A percentile compares a stretch with the other conserved stretches of the same genome.
Evolutionary conservation across 257 asterid genomes (phyloP).

Genomic region (Catharanthus roseus): DNA sequence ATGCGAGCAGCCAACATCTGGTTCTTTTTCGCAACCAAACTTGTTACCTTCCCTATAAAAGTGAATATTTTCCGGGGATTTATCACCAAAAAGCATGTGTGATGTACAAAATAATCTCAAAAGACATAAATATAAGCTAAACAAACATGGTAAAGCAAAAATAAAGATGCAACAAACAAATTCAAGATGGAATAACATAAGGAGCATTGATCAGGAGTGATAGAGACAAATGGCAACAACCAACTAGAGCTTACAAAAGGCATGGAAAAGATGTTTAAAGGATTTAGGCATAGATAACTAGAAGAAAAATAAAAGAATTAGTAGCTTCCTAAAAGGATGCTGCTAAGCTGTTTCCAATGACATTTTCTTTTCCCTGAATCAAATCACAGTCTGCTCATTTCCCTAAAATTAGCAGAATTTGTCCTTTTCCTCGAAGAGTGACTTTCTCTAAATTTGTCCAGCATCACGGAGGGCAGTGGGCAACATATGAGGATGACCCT

Average conservation of each 20-base stretch:
- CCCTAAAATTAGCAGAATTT: no score
- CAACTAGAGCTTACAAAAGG: no score
- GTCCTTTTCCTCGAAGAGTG: no score
- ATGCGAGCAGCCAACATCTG: constrained; percentile 57
- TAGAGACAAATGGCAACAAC: no score
- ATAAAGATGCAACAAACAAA: not conserved
- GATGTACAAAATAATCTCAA: constrained; percentile 1
- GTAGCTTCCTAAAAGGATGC: no score
- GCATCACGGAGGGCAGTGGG: not conserved
- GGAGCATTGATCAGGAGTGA: not conserved
- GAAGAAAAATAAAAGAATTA: no score
- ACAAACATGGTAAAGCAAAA: not conserved
- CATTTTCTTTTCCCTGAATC: no score
- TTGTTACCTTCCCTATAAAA: constrained; percentile 80
- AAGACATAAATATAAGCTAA: not conserved
- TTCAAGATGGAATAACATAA: not conserved
- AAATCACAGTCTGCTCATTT: no score
- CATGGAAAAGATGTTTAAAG: no score
- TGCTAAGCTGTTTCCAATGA: no score
- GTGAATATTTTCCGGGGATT: not conserved
- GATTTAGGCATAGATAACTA: no score
- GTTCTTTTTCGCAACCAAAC: constrained; percentile 73
- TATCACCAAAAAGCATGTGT: constrained; percentile 4
- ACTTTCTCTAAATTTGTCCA: no score
- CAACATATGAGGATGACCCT: not conserved